These are phyloP conservation scores for Cyamopsis tetragonoloba DNA, from an alignment of 306 rosid genomes.

Conservation along the genomic window DNA sequence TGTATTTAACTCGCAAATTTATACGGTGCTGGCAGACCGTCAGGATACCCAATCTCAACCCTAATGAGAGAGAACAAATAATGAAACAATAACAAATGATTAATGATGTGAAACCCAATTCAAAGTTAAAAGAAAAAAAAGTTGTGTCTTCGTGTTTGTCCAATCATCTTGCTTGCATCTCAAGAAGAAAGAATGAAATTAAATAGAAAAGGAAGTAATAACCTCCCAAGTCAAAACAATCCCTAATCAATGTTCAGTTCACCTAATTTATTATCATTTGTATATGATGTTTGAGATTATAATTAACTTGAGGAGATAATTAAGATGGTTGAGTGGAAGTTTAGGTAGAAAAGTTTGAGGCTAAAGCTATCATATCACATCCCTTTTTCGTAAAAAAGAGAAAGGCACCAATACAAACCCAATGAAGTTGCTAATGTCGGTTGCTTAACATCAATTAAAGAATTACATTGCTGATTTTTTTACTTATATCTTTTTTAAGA, in stretches of 20 bases:
- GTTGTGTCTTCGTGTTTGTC: neutral
- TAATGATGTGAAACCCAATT: neutral
- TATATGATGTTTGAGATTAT: constrained; percentile 11
- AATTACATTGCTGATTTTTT: neutral
- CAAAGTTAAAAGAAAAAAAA: neutral
- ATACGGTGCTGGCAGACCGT: too few species aligned
- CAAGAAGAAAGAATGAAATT: constrained; percentile 12
- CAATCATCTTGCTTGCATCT: neutral
- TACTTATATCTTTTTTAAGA: neutral
- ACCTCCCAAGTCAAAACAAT: neutral
- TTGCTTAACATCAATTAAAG: constrained; percentile 9
- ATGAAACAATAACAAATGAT: neutral
- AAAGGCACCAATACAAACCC: constrained; percentile 21
- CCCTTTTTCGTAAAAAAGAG: neutral
- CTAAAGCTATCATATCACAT: constrained; percentile 12
- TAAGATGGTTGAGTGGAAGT: constrained; percentile 27
- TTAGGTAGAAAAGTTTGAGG: constrained; percentile 34
- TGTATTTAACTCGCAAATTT: too few species aligned
- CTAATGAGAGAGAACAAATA: too few species aligned
- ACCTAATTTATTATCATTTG: constrained; percentile 4
- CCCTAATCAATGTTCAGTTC: neutral
- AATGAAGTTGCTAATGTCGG: constrained; percentile 18
- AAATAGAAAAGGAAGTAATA: neutral
- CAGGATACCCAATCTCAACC: too few species aligned
- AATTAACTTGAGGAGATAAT: neutral